These are phyloP conservation scores for Cytospora chrysosperma DNA, from an alignment of 2,329 filamentous ascomycete species.

Conservation along the genomic window DNA sequence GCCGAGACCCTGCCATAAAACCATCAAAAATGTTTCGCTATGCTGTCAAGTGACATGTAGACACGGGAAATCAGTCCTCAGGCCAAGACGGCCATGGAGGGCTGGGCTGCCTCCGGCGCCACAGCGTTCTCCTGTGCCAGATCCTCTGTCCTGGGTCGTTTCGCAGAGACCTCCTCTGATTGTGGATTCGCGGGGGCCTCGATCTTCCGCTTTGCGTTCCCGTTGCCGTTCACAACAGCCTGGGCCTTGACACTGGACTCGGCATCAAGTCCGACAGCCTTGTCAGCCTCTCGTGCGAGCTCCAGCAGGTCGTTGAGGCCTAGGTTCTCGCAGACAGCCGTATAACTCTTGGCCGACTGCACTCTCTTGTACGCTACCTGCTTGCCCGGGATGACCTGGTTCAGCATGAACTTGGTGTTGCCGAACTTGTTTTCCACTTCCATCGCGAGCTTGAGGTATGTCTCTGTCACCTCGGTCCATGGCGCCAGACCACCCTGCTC, in stretches of 20 bases:
- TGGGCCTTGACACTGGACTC: slow-evolving; percentile 37
- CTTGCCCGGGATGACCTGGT: slow-evolving; percentile 83
- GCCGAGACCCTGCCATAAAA: not conserved
- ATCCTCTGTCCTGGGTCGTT: slow-evolving; percentile 10
- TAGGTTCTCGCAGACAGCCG: slow-evolving; percentile 64
- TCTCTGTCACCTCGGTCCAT: slow-evolving; percentile 75
- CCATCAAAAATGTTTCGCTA: not conserved
- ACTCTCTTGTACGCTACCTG: slow-evolving; percentile 61
- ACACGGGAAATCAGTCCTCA: not conserved
- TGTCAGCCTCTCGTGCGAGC: slow-evolving; percentile 65
- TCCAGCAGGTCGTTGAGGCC: slow-evolving; percentile 63
- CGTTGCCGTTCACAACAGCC: not conserved
- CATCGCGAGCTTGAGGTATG: slow-evolving; percentile 72
- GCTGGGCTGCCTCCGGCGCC: slow-evolving; percentile 1
- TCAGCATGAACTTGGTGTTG: slow-evolving; percentile 90
- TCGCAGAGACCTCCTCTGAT: slow-evolving; percentile 2
- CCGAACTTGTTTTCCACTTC: slow-evolving; percentile 82
- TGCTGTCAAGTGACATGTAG: not conserved
- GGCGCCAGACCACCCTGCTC: slow-evolving; percentile 67
- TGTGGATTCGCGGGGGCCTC: not conserved
- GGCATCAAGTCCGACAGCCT: slow-evolving; percentile 57
- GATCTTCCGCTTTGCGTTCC: slow-evolving; percentile 13
- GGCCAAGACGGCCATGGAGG: slow-evolving; percentile 18
- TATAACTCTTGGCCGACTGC: slow-evolving; percentile 68
- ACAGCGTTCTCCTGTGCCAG: not conserved